A percentile compares a stretch with the other conserved stretches of the same genome.
phyloP scores from a whole-genome alignment of 2,329 filamentous ascomycete genomes.

The Neocatenulostroma microsporum region DNA sequence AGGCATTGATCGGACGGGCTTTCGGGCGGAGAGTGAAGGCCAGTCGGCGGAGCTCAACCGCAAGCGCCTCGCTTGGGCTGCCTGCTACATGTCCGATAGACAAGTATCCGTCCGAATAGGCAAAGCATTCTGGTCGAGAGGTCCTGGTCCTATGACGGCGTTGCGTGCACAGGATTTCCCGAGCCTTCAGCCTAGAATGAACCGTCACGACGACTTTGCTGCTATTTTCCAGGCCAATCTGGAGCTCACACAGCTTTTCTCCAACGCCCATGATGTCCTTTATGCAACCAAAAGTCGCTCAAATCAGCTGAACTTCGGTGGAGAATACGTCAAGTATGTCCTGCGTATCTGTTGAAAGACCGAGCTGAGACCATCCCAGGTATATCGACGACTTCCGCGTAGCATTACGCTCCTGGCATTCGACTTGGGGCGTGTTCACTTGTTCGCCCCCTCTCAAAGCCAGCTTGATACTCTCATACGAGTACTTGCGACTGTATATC shows the following conservation, averaged over 20 bases:
- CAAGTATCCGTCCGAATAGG: conserved; percentile 29
- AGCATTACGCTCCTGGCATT: conserved; percentile 26
- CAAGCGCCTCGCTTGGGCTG: conserved; percentile 28
- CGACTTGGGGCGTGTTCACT: conserved; percentile 24
- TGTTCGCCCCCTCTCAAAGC: conserved; percentile 50
- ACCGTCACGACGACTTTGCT: conserved; percentile 25
- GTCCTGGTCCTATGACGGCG: conserved; percentile 26
- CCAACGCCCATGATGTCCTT: conserved; percentile 29
- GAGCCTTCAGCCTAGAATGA: conserved; percentile 20
- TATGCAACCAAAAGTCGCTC: conserved; percentile 28
- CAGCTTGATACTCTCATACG: conserved; percentile 54
- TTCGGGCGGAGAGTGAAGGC: conserved; percentile 22
- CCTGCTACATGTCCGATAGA: conserved; percentile 28
- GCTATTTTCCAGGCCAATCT: conserved; percentile 28
- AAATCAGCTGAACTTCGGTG: conserved; percentile 27
- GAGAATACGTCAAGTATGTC: conserved; percentile 26
- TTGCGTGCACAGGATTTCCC: conserved; percentile 27
- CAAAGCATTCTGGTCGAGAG: conserved; percentile 29
- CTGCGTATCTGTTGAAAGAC: too few relatives aligned
- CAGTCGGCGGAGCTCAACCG: conserved; percentile 25
- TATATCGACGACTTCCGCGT: conserved; percentile 30
- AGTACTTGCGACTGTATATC: conserved; percentile 58
- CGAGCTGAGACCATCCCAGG: conserved; percentile 2
- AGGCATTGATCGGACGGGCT: conserved; percentile 28
- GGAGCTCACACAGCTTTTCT: conserved; percentile 29